A percentile compares a stretch with the other conserved stretches of the same genome.
phyloP scores from a whole-genome alignment of 2,329 filamentous ascomycete genomes.

The Neopestalotiopsis sp. region DNA sequence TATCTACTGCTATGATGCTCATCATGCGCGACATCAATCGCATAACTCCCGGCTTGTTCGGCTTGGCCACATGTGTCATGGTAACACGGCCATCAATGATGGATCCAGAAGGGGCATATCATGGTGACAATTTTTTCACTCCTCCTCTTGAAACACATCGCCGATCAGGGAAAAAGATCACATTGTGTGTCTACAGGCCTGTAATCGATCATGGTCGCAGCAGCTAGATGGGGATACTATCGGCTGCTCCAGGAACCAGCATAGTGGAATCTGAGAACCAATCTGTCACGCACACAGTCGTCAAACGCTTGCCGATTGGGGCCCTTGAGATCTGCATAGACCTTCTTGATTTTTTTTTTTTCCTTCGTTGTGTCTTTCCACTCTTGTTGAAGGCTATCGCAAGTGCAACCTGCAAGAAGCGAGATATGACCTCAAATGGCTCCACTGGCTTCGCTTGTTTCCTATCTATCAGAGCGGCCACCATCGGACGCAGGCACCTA shows the following conservation, averaged over 20 bases:
- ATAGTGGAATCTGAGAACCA: background rate
- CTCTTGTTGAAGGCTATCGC: background rate
- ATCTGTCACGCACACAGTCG: background rate
- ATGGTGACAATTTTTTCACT: background rate
- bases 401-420: constrained; percentile 9
- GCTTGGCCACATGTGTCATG: background rate
- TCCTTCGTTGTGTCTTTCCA: background rate
- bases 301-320: background rate
- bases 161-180: background rate
- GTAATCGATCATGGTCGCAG: background rate
- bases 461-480: constrained; percentile 4
- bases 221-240: background rate
- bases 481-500: background rate
- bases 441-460: background rate
- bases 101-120: background rate
- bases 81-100: background rate
- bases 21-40: background rate
- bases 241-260: background rate
- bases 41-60: background rate
- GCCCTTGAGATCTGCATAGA: background rate
- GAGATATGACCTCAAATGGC: background rate
- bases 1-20: background rate
- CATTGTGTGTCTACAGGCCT: background rate
- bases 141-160: background rate
- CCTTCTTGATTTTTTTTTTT: no score